These are phyloP conservation scores for Cochlearia excelsa DNA, from an alignment of 345 rosid species.

Conservation along the genomic window DNA sequence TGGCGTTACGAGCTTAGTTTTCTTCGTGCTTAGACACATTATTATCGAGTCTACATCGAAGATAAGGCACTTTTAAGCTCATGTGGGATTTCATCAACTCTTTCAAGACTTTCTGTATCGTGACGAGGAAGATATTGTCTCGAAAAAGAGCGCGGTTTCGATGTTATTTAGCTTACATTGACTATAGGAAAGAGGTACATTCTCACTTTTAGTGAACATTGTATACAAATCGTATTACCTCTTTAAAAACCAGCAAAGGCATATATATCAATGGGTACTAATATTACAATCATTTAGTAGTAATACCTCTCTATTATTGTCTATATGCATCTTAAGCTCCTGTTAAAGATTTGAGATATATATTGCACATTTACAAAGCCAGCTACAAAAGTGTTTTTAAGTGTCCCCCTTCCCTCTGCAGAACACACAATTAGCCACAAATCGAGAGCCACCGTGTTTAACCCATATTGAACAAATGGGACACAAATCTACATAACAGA, in stretches of 20 bases:
- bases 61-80: too few species aligned
- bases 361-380: slow-evolving; percentile 32
- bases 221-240: slow-evolving; percentile 24
- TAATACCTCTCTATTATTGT: slow-evolving; percentile 17
- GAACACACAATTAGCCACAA: slow-evolving; percentile 22
- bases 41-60: too few species aligned
- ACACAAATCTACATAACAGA: slow-evolving; percentile 23
- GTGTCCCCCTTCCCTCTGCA: slow-evolving; percentile 9
- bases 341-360: slow-evolving; percentile 31
- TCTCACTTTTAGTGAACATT: not conserved
- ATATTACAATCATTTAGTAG: slow-evolving; percentile 25
- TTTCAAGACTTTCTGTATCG: too few species aligned
- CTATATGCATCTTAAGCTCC: slow-evolving; percentile 1
- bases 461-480: slow-evolving; percentile 4
- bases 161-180: too few species aligned
- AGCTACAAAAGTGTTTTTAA: not conserved
- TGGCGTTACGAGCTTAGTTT: too few species aligned
- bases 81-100: too few species aligned
- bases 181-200: too few species aligned
- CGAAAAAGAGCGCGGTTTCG: too few species aligned
- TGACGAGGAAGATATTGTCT: too few species aligned
- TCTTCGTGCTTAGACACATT: too few species aligned
- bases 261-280: slow-evolving; percentile 10
- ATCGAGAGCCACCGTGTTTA: slow-evolving; percentile 16
- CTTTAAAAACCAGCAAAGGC: slow-evolving; percentile 10